Conservation (phyloP, 2,329 filamentous ascomycete species). For the Fusarium devonianum region DNA sequence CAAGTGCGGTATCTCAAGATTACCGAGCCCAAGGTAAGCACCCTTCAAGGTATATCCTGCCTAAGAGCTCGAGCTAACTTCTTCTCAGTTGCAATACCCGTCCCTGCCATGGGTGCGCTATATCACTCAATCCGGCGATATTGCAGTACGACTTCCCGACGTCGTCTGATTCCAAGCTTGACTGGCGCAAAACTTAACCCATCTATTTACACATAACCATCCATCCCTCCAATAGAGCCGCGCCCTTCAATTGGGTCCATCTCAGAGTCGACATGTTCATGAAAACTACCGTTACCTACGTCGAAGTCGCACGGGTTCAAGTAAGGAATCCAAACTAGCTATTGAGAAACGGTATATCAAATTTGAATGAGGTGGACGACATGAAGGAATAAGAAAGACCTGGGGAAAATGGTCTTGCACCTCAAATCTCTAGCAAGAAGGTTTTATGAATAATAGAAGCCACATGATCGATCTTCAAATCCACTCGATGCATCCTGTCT, state of each 20-base stretch:
- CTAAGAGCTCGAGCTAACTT: slow-evolving; percentile 8
- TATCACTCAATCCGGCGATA: slow-evolving; percentile 97
- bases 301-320: not conserved
- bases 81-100: slow-evolving; percentile 91
- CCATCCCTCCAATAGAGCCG: slow-evolving; percentile 16
- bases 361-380: slow-evolving; percentile 20
- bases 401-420: slow-evolving; percentile 29
- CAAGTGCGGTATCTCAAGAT: slow-evolving; percentile 99
- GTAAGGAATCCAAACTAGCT: not conserved
- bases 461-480: slow-evolving; percentile 29
- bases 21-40: slow-evolving; percentile 93
- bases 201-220: slow-evolving; percentile 25
- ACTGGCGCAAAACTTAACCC: slow-evolving; percentile 2
- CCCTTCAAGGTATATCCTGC: not conserved
- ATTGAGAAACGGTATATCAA: slow-evolving; percentile 8
- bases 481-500: no score
- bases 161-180: slow-evolving; percentile 64
- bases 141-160: slow-evolving; percentile 93
- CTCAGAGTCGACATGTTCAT: not conserved
- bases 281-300: not conserved
- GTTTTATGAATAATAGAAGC: slow-evolving; percentile 41
- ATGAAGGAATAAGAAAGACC: slow-evolving; percentile 22
- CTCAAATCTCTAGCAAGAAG: slow-evolving; percentile 24
- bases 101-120: slow-evolving; percentile 98
- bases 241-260: slow-evolving; percentile 4